Evolutionary conservation across 345 rosid genomes (phyloP).

Genomic region (Populus ilicifolia): DNA sequence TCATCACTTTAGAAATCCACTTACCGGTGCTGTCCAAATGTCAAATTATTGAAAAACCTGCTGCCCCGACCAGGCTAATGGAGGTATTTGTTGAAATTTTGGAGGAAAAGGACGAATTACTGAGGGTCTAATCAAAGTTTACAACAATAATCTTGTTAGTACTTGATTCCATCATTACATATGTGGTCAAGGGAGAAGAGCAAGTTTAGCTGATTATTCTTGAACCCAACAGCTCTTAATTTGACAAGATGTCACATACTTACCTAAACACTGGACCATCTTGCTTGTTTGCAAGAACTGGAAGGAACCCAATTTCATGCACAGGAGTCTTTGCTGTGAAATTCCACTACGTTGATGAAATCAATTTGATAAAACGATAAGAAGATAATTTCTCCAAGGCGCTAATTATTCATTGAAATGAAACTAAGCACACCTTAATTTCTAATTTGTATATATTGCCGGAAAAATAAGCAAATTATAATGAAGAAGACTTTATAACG

Average conservation of each 20-base stretch:
- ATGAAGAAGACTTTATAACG: no score
- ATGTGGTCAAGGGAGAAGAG: background rate
- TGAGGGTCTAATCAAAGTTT: background rate
- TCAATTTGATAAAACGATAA: background rate
- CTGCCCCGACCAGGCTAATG: background rate
- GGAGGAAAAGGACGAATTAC: background rate
- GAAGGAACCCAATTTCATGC: background rate
- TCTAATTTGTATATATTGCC: background rate
- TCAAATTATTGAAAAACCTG: background rate
- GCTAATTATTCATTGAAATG: background rate
- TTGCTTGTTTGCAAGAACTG: background rate
- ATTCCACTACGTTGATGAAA: background rate
- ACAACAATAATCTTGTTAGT: background rate
- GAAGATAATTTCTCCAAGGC: background rate
- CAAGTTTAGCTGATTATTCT: background rate
- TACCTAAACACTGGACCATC: background rate
- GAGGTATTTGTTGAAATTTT: background rate
- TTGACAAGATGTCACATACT: background rate
- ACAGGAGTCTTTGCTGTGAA: background rate
- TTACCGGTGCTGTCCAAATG: background rate
- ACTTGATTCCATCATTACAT: background rate
- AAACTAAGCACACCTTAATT: background rate
- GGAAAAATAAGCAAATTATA: background rate
- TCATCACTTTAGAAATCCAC: background rate
- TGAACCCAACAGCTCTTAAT: background rate